Percentiles rank a stretch among this genome's conserved stretches.
Conservation (phyloP, 2,329 filamentous ascomycete genomes). For the Albophoma yamanashiensis region DNA sequence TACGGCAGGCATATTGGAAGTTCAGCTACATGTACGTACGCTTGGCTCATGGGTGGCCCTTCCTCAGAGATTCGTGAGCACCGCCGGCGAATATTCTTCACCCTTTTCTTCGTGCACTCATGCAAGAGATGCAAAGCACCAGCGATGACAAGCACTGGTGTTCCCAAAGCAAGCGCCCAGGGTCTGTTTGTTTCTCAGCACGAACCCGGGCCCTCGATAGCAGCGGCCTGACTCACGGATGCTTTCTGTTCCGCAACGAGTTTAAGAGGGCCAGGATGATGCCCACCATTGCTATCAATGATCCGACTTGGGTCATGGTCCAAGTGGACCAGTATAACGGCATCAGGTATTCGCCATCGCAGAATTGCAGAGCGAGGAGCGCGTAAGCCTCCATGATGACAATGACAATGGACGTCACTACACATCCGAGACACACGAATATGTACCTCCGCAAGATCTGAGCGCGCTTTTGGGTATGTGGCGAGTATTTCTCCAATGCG, state of each 20-base stretch:
- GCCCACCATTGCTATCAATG: conserved; percentile 46
- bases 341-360: conserved; percentile 49
- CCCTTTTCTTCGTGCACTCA: conserved; percentile 22
- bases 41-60: conserved; percentile 30
- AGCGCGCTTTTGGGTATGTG: conserved; percentile 19
- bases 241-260: conserved; percentile 34
- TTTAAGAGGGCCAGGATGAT: conserved; percentile 44
- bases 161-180: conserved; percentile 50
- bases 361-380: conserved; percentile 45
- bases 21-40: conserved; percentile 25
- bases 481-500: conserved; percentile 23
- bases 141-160: conserved; percentile 48
- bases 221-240: conserved; percentile 31
- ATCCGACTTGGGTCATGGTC: conserved; percentile 48
- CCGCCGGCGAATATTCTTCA: conserved; percentile 20
- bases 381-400: conserved; percentile 45
- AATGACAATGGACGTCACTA: conserved; percentile 30
- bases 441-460: conserved; percentile 27
- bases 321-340: conserved; percentile 51
- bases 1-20: neutral
- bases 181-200: conserved; percentile 20
- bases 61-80: conserved; percentile 10
- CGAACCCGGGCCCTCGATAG: neutral
- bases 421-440: conserved; percentile 30
- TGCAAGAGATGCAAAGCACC: conserved; percentile 40